Evolutionary conservation across 2,329 filamentous ascomycete species (phyloP), one percentile per base, ranked within the genome.

Genomic region (Aureobasidium subglaciale): DNA sequence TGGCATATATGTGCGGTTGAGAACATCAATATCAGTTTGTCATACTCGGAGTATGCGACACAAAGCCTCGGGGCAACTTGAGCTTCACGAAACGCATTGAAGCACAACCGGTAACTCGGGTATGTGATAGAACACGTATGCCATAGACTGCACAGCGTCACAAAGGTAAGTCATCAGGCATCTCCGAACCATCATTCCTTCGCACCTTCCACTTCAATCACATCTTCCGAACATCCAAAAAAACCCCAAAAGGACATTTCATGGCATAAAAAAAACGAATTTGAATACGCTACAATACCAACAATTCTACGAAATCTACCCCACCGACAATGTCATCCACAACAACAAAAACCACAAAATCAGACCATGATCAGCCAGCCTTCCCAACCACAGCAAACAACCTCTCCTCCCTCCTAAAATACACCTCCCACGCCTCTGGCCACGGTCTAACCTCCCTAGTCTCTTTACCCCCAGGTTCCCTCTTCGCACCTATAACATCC

Each of bases 401-500:
- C 59, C 70, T 76, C 54, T 56, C 64, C 24, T 63, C 66, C 40
- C 66, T 75, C 30, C 71, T 74, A 48, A 64, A 71, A 27, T 72
- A 71, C 56, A 59, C 62, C 30, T 58, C 65, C 27, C 67, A 68
- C 0, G 67, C 71, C 34, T 67, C 70, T 38, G 76, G 73, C 56
- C 66, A 70, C 29, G 72, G 72, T 48, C 70, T 78, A 25, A 64
- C 73, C 45, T 80, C 77, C 15, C 73, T 75, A 32, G 70, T 80
- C 57, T 67, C 68, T n/a, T 70, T 79, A 1, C 76, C 77, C 10
- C 70, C 78, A 1, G 75, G 75, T 41, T 70, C 77, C n/a, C 61
- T 79, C 61, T 78, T 81, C 61, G 66, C 70, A 5, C 73, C 70
- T 59, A 77, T 82, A 60, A 77, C 74, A 4, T 11, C 49, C 3